A percentile compares a stretch with the other conserved stretches of the same genome.
phyloP scores from a whole-genome alignment of 805 yeast genomes.

The Sugiyamaella valdiviana region DNA sequence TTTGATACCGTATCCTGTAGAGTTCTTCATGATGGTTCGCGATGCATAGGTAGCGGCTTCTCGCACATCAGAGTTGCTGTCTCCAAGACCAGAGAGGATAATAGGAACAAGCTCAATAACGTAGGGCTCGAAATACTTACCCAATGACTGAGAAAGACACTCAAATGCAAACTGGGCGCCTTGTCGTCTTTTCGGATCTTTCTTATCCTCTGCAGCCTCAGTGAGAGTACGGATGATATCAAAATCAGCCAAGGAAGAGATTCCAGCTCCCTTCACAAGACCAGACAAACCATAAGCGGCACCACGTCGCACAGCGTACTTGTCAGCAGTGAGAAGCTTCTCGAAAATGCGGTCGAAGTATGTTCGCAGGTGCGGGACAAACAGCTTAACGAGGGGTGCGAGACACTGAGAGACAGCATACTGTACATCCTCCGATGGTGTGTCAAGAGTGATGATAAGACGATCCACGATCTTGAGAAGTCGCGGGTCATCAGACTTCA shows the following conservation, averaged over 20 bases:
- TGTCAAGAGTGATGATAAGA: conserved; percentile 65
- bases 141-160: conserved; percentile 70
- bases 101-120: conserved; percentile 83
- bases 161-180: conserved; percentile 85
- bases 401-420: conserved; percentile 80
- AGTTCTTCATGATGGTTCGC: conserved; percentile 76
- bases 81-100: conserved; percentile 78
- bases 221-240: conserved; percentile 69
- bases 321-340: conserved; percentile 44
- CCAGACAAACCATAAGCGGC: conserved; percentile 97
- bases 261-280: conserved; percentile 82
- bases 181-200: conserved; percentile 66
- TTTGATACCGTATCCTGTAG: conserved; percentile 89
- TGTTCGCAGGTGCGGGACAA: conserved; percentile 37
- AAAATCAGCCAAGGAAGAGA: conserved; percentile 63
- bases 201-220: conserved; percentile 85
- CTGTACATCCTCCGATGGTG: conserved; percentile 88
- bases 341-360: conserved; percentile 56
- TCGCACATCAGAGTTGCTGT: conserved; percentile 76
- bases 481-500: conserved; percentile 60
- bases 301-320: conserved; percentile 63
- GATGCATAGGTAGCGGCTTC: conserved; percentile 86
- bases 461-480: conserved; percentile 58
- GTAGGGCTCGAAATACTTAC: conserved; percentile 84
- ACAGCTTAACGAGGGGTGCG: conserved; percentile 69